Evolutionary conservation across 202 grass and related monocot species (phyloP), one percentile per base, ranked within the genome.

Genomic region (Eragrostis tef): DNA sequence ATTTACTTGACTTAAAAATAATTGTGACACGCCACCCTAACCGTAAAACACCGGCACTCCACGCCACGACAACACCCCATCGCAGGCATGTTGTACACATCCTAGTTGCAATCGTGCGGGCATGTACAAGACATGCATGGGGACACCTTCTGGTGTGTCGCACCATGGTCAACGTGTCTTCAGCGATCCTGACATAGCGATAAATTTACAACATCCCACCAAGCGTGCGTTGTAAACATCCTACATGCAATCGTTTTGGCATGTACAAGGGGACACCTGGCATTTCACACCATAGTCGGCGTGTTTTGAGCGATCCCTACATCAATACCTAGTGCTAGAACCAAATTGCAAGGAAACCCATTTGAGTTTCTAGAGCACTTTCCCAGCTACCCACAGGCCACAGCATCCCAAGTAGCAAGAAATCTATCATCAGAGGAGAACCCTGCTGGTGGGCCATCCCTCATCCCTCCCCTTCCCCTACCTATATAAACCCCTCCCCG

Each of bases 401-500:
- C 34, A 39, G 0, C 42, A 16, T 9, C 0, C 42, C 5, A 77
- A 64, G n/a, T n/a, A n/a, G 60, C 42, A 63, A 44, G 11, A 59
- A 63, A 48, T 47, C 24, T 47, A 31, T 4, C 7, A 34, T 29
- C 1, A 61, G 29, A 27, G 25, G 19, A 57, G 11, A 29, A 4
- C 15, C 6, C 39, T 70, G 36, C 41, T 5, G 36, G 41, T 81
- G 66, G 78, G 16, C 39, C 52, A 16, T 7, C 41, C 34, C 34
- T 39, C 4, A 39, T 39, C 34, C 66, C 39, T 59, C 22, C 65
- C n/a, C n/a, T n/a, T n/a, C n/a, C n/a, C 65, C 51, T 80, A 60
- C 39, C 78, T 81, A 81, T 81, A 81, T 47, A 81, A 59, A 71
- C 51, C 22, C 24, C n/a, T n/a, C n/a, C n/a, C 36, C 77, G 16